Base-by-base conservation (phyloP, 2,329 filamentous ascomycete species). In the Lizonia empirigonia region DNA sequence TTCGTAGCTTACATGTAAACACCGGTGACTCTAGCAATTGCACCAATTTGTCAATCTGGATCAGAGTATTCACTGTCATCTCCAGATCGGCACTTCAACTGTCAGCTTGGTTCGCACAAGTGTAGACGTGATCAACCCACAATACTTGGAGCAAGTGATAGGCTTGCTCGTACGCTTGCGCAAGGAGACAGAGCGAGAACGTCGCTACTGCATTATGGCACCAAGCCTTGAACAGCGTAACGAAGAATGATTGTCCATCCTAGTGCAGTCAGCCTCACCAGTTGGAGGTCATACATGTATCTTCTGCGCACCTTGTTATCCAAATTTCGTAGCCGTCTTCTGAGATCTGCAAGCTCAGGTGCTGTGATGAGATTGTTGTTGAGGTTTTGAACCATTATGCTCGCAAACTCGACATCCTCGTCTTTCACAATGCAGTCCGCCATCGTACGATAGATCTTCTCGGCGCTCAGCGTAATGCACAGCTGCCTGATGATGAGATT, bases 311-410 rank as follows among this genome's bases (percentile, higher is more conserved):
- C 56, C 53, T 86, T 92, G 8, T 88, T 91, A 71, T 99, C 94
- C 1, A 97, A 79, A 63, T 96, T 99, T 26, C 94, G 83, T 41
- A 99, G 78, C 34, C 94, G 82, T 72, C 96, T 97, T 36, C 94
- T 85, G 56, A 99, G 80, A 63, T 97, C 95, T 1, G 90, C 86
- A 23, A 99, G 79, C 73, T 99, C 92, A 1, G 95, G 94, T 0
- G 95, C 94, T 1, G 95, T 99, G 60, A 99, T 97, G 46, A 99
- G 85, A 65, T 99, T 99, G 74, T 99, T 99, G 77, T 99, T 99
- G 44, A 99, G 81, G 66, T 97, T 97, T 72, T 99, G 94, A 23
- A 99, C 91, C 94, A 99, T 99, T 64, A 99, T 97, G 70, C 93
- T 97, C 13, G 94, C 93, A 74, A 99, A 99, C 71, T 99, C 95